Base-by-base conservation (phyloP, 106 monocot genomes). In the Allium cepa region DNA sequence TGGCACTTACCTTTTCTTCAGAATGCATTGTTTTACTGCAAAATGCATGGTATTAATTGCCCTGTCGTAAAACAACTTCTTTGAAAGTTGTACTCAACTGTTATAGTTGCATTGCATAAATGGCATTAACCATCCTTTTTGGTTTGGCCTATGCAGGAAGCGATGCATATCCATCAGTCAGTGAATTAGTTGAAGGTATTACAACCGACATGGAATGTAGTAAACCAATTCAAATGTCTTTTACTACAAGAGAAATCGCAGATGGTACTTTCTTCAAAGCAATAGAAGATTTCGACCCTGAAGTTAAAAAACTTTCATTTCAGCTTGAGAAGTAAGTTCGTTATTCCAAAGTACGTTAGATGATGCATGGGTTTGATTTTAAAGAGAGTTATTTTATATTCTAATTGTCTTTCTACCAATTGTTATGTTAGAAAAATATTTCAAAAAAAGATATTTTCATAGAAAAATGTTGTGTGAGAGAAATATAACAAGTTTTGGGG, bases 191-290 rank as follows among this genome's bases (percentile, higher is more conserved):
- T 69, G 64, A 82, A 64, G 84, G 78, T 55, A 66, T 89, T 26
- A 74, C 75, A 18, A 61, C 79, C 18, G 69, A 13, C 63, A 77
- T 83, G 77, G 92, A 92, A 73, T 90, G 92, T 69, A 86, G 84
- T 67, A 80, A 28, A 61, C 87, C 97, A 68, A 60, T 75, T 60
- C 86, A 87, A 28, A 48, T 99, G 77, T 77, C 89, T 22, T 99
- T 99, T 78, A 87, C 89, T 74, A 84, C 89, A 28, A 86, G 87
- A 72, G 92, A 99, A 71, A 69, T 99, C 57, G 78, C 92, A 47
- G 97, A 99, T 77, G 97, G 97, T 53, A 99, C 92, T 26, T 80
- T 99, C 59, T 99, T 99, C 72, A 92, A 87, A 83, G 87, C 97
- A 62, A 92, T 99, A 68, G 78, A 99, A 67, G 92, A 85, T 18